Percentiles rank a stretch among this genome's conserved stretches.
phyloP scores from a whole-genome alignment of 148 eudicot species.

The Silene uniflora region DNA sequence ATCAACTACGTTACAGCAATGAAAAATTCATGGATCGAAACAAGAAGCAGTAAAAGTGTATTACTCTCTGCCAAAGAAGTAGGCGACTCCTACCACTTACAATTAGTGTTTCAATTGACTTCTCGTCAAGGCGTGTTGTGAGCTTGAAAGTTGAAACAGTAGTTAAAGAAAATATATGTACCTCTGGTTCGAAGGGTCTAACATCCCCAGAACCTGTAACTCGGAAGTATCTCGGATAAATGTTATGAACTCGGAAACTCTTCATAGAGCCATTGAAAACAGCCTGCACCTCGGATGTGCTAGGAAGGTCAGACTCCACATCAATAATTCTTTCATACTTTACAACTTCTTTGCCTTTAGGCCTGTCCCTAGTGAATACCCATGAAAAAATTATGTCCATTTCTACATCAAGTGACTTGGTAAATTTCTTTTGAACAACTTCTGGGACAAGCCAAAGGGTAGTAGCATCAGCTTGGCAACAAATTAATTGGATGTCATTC shows the following conservation, averaged over 20 bases:
- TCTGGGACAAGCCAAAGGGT: slow-evolving; percentile 86
- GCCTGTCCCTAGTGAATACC: slow-evolving; percentile 80
- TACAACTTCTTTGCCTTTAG: slow-evolving; percentile 91
- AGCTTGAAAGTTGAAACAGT: not conserved
- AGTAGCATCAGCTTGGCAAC: slow-evolving; percentile 94
- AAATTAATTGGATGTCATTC: slow-evolving; percentile 77
- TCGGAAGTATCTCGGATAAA: slow-evolving; percentile 73
- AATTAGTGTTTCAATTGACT: too few species aligned
- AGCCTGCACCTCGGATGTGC: slow-evolving; percentile 46
- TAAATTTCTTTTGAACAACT: slow-evolving; percentile 62
- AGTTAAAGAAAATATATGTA: slow-evolving; percentile 28
- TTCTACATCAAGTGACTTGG: slow-evolving; percentile 44
- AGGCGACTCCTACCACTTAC: too few species aligned
- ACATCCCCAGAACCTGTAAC: slow-evolving; percentile 98
- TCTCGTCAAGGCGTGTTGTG: too few species aligned
- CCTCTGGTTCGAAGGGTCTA: slow-evolving; percentile 77
- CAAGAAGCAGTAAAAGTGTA: too few species aligned
- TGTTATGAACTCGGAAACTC: slow-evolving; percentile 62
- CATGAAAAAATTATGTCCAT: slow-evolving; percentile 72
- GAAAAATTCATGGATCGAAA: too few species aligned
- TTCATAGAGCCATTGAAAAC: slow-evolving; percentile 68
- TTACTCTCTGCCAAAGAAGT: too few species aligned
- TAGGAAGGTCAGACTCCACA: slow-evolving; percentile 45
- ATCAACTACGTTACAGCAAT: too few species aligned
- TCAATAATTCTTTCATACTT: slow-evolving; percentile 60